These are phyloP conservation scores for Pseudonitzschia pungens DNA, from an alignment of 108 stramenopile genomes.

Conservation along the genomic window DNA sequence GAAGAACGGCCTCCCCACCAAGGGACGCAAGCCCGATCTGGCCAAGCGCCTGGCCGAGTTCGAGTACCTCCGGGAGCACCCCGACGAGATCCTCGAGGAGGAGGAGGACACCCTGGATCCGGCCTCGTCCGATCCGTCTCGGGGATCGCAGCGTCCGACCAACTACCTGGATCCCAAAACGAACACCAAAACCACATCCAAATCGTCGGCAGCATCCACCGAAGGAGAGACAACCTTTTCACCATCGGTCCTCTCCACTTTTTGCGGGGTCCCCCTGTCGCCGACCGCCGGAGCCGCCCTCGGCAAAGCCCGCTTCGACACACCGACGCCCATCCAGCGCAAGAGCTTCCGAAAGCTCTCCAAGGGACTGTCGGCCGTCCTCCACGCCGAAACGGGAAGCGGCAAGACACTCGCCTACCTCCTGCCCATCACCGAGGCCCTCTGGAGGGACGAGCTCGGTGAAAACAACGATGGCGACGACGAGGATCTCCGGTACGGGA, in stretches of 20 bases:
- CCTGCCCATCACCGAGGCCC: conserved; percentile 76
- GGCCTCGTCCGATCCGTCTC: not conserved
- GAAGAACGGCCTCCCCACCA: conserved; percentile 41
- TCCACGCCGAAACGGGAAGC: conserved; percentile 81
- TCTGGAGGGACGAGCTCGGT: conserved; percentile 49
- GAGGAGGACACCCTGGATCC: conserved; percentile 17
- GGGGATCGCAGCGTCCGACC: not conserved
- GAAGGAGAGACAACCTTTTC: no score
- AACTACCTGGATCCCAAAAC: conserved; percentile 1
- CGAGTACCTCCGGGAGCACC: conserved; percentile 29
- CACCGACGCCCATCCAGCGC: conserved; percentile 77
- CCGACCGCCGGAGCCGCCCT: conserved; percentile 61
- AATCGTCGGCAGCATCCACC: not conserved
- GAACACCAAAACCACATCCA: not conserved
- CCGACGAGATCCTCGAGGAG: conserved; percentile 8
- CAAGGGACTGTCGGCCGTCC: conserved; percentile 57
- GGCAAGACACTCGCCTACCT: conserved; percentile 87
- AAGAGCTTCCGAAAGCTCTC: conserved; percentile 52
- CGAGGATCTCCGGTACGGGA: conserved; percentile 34
- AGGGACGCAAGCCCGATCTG: conserved; percentile 81
- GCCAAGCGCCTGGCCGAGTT: conserved; percentile 67
- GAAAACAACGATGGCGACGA: conserved; percentile 31
- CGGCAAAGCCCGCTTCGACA: conserved; percentile 48
- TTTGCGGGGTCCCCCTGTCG: conserved; percentile 70
- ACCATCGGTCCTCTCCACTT: conserved; percentile 20